Conservation (phyloP, 768 basidiomycete genomes). For the Tephrocybe sp. region DNA sequence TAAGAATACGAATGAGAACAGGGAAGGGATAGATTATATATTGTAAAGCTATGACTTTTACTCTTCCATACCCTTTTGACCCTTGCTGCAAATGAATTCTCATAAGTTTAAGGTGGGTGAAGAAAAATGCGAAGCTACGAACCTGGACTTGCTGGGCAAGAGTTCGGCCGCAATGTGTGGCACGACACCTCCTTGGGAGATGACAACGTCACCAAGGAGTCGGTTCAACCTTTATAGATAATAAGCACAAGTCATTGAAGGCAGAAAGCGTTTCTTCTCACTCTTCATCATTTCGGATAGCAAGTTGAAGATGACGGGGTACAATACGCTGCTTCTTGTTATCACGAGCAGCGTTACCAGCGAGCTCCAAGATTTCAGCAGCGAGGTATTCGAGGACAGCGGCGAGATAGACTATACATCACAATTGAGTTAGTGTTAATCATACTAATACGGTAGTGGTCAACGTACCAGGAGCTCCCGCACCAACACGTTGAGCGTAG, state of each 20-base stretch:
- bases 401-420: slow-evolving; percentile 73
- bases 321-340: slow-evolving; percentile 97
- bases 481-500: slow-evolving; percentile 85
- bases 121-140: background rate
- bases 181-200: slow-evolving; percentile 94
- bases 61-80: slow-evolving; percentile 39
- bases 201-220: slow-evolving; percentile 79
- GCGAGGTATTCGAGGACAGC: slow-evolving; percentile 92
- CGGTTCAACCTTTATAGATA: slow-evolving; percentile 53
- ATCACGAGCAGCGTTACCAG: slow-evolving; percentile 86
- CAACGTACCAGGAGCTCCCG: slow-evolving; percentile 74
- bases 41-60: slow-evolving; percentile 15
- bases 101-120: background rate
- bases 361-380: slow-evolving; percentile 91
- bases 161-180: slow-evolving; percentile 65
- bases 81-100: slow-evolving; percentile 26
- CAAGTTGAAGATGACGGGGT: slow-evolving; percentile 91
- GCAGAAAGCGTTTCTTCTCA: slow-evolving; percentile 32
- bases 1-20: slow-evolving; percentile 13
- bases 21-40: slow-evolving; percentile 19
- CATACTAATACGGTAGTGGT: background rate
- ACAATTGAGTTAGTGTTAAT: background rate
- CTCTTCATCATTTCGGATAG: slow-evolving; percentile 94
- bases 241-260: background rate
- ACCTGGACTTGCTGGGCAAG: slow-evolving; percentile 39